Percentiles rank a stretch among this genome's conserved stretches.
Conservation (phyloP, 352 stramenopile species). For the Pythium catenulatum region DNA sequence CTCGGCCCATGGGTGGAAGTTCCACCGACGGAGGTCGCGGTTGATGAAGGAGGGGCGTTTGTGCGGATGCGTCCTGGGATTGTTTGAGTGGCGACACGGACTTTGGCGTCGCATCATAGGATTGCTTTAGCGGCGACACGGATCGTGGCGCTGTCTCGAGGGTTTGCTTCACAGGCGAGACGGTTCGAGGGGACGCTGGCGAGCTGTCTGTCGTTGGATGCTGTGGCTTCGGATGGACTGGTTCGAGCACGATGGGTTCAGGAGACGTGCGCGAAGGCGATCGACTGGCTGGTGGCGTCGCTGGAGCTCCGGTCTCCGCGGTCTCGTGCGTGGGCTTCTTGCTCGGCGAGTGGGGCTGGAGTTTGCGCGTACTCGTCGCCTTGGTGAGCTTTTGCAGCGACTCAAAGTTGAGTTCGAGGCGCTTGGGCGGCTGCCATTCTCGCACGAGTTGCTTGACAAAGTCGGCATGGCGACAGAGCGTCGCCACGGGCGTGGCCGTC, state of each 20-base stretch:
- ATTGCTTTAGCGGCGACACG: conserved; percentile 19
- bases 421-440: conserved; percentile 80
- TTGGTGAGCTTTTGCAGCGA: conserved; percentile 75
- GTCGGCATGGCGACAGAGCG: conserved; percentile 61
- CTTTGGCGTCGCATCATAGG: background rate
- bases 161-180: conserved; percentile 20
- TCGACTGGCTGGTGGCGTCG: background rate
- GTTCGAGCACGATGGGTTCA: background rate
- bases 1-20: conserved; percentile 17
- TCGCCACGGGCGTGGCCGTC: conserved; percentile 10
- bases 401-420: conserved; percentile 85
- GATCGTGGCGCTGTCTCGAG: background rate
- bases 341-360: background rate
- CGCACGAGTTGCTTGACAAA: conserved; percentile 70
- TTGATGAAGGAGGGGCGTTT: background rate
- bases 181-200: background rate
- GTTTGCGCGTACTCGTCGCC: background rate
- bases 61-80: background rate
- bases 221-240: too few species aligned
- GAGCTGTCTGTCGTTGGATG: background rate
- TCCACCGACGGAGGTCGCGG: conserved; percentile 16
- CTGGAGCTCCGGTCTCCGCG: background rate
- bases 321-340: background rate
- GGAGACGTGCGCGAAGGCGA: background rate
- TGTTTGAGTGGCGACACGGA: background rate